phyloP scores from a whole-genome alignment of 805 yeast genomes.

The Trichomonascus vanleenenianus region DNA sequence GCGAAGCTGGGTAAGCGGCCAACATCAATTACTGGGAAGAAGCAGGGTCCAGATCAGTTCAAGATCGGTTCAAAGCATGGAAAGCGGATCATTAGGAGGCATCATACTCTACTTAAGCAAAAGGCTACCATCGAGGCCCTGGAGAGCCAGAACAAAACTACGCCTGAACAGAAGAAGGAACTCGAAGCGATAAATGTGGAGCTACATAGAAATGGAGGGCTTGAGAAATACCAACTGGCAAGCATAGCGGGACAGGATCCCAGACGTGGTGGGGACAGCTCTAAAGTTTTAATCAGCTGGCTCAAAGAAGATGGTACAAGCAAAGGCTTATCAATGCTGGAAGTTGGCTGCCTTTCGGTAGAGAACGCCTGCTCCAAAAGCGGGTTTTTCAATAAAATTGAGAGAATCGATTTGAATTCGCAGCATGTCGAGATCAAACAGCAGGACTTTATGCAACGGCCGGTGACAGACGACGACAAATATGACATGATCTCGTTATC shows the following conservation, averaged over 20 bases:
- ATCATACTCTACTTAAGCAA: conserved; percentile 61
- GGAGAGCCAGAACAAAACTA: conserved; percentile 14
- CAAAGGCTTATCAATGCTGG: conserved; percentile 42
- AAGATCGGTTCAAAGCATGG: conserved; percentile 32
- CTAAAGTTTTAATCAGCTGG: conserved; percentile 74
- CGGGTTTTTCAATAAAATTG: conserved; percentile 43
- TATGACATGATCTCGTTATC: conserved; percentile 75
- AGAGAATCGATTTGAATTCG: conserved; percentile 72
- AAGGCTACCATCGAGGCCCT: conserved; percentile 23
- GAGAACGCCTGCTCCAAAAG: conserved; percentile 59
- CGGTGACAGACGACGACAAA: conserved; percentile 30
- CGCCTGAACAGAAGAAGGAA: conserved; percentile 14
- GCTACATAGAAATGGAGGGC: conserved; percentile 61
- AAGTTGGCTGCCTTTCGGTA: conserved; percentile 75
- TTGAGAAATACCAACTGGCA: conserved; percentile 74
- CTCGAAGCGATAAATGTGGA: conserved; percentile 56
- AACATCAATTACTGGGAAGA: conserved; percentile 29
- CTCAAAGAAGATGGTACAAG: conserved; percentile 30
- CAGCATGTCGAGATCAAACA: conserved; percentile 63
- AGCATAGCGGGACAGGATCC: conserved; percentile 75
- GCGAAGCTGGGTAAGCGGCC: too few relatives aligned
- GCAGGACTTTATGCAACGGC: conserved; percentile 74
- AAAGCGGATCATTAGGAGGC: conserved; percentile 67
- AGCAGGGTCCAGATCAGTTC: conserved; percentile 14
- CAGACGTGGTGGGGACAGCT: conserved; percentile 86